Evolutionary conservation across 441 rosid species (phyloP), one percentile per base, ranked within the genome.

Genomic region (Populus hybrid): DNA sequence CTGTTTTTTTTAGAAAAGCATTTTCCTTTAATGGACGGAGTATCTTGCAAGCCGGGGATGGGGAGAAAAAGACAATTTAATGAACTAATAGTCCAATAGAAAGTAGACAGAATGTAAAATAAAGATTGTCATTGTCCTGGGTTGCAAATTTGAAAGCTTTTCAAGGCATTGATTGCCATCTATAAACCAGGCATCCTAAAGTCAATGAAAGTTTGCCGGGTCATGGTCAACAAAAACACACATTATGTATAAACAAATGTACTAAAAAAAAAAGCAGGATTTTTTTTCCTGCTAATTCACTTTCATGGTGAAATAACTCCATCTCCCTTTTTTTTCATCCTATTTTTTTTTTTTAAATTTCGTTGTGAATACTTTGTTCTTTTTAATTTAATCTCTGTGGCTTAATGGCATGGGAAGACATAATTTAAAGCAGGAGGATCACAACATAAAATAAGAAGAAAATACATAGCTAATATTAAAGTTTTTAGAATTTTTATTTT

Each of bases 151-250:
- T 16, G 12, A 6, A 50, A 50, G 46, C 46, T 38, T 38, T 38
- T 38, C 46, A 38, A 30, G 35, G 57, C 57, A 50, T 16, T 5
- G 57, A 2, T 50, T 50, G 19, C 57, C 57, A 16, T 5, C 57
- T 50, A 50, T 50, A 14, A 16, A 50, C 57, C 57, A 50, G 57
- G n/a, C 57, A 50, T 16, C 42, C 5, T 14, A 6, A 50, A 23
- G 67, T 72, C 75, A 53, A 30, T 32, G 24, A 53, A 26, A 19
- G 75, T 28, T 50, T 50, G 74, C 42, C 61, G 9, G 40, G 75
- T 19, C 66, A 72, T 30, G 75, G 42, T 72, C 75, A 30, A 53
- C 75, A 53, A 53, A 53, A 30, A 32, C 66, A 53, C 36, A 30
- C 18, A 42, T 14, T 6, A 50, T 16, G 57, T 24, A 30, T 28